phyloP scores from a whole-genome alignment of 257 asterid species.

The Rhazya stricta region DNA sequence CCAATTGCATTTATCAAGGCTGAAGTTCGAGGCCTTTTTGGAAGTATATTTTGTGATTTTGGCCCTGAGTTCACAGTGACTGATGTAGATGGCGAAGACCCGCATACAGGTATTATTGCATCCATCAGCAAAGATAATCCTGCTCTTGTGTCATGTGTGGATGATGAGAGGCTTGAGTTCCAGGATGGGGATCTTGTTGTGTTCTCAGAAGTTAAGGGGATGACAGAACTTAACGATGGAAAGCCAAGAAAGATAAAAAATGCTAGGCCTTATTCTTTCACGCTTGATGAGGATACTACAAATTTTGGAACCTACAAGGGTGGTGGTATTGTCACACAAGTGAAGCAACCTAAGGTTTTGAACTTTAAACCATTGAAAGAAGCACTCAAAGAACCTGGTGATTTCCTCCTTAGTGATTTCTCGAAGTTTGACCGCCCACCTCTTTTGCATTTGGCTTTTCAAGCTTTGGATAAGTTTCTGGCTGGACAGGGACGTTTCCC shows the following conservation, averaged over 20 bases:
- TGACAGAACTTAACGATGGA: constrained; percentile 91
- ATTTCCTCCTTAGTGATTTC: constrained; percentile 84
- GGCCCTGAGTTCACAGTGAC: constrained; percentile 83
- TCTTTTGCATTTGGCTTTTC: constrained; percentile 85
- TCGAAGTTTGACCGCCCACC: constrained; percentile 92
- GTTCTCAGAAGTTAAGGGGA: constrained; percentile 80
- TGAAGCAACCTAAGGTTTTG: constrained; percentile 81
- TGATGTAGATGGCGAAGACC: constrained; percentile 94
- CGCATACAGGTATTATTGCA: constrained; percentile 89
- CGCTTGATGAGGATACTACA: constrained; percentile 84
- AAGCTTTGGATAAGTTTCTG: constrained; percentile 68
- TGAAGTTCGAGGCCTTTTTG: constrained; percentile 90
- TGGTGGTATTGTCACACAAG: constrained; percentile 90
- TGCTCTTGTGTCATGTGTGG: constrained; percentile 84
- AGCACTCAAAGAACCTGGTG: constrained; percentile 79
- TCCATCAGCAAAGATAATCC: constrained; percentile 81
- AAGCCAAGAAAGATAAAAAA: constrained; percentile 72
- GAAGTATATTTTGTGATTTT: constrained; percentile 77
- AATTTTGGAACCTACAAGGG: constrained; percentile 63
- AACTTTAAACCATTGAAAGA: constrained; percentile 75
- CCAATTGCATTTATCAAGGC: constrained; percentile 86
- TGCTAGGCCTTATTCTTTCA: constrained; percentile 76
- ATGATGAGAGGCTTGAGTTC: constrained; percentile 94
- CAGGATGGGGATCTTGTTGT: constrained; percentile 88
- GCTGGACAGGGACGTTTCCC: constrained; percentile 65